Evolutionary conservation across 1,139 yeast species (phyloP).

Genomic region (Debaryomyces sp.): DNA sequence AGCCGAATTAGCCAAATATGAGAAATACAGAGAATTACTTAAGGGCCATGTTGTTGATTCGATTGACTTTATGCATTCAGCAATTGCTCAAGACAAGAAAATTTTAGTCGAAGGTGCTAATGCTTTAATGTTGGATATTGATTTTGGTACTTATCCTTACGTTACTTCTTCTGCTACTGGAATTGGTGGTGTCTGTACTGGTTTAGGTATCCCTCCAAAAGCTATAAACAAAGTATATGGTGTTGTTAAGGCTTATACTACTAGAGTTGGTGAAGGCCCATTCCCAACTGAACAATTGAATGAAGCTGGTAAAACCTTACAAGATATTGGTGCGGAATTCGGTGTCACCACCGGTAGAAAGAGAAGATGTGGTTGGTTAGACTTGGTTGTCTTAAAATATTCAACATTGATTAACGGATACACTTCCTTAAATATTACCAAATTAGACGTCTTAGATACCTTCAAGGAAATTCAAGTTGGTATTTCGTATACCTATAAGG

Average conservation of each 20-base stretch:
- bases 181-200: slow-evolving; percentile 97
- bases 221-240: slow-evolving; percentile 82
- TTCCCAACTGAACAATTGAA: slow-evolving; percentile 98
- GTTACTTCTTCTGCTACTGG: slow-evolving; percentile 96
- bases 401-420: slow-evolving; percentile 92
- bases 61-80: slow-evolving; percentile 84
- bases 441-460: slow-evolving; percentile 89
- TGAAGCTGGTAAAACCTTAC: slow-evolving; percentile 82
- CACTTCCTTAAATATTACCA: slow-evolving; percentile 91
- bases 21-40: slow-evolving; percentile 68
- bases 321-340: slow-evolving; percentile 88
- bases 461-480: slow-evolving; percentile 88
- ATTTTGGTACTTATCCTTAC: slow-evolving; percentile 97
- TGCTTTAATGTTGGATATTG: slow-evolving; percentile 96
- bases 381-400: slow-evolving; percentile 89
- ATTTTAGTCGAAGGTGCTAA: slow-evolving; percentile 97
- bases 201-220: slow-evolving; percentile 92
- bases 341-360: slow-evolving; percentile 99
- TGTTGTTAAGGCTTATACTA: slow-evolving; percentile 97
- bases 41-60: slow-evolving; percentile 95
- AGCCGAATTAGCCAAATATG: slow-evolving; percentile 76
- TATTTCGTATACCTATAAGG: slow-evolving; percentile 76
- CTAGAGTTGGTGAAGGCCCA: slow-evolving; percentile 99
- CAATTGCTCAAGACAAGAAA: slow-evolving; percentile 75
- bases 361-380: slow-evolving; percentile 99